phyloP scores from a whole-genome alignment of 305 asterid species.

The Nicotiana rustica region DNA sequence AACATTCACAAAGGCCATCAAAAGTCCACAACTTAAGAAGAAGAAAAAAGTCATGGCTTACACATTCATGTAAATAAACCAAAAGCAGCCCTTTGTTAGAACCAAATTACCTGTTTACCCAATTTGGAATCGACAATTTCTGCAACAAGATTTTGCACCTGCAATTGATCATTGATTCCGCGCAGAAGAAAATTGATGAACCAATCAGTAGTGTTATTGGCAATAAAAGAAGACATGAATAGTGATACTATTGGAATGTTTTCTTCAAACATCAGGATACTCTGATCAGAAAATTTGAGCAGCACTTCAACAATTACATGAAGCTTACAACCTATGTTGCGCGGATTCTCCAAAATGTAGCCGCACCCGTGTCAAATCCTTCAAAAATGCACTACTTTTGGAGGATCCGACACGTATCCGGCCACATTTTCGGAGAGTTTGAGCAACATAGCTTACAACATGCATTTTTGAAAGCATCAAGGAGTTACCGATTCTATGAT shows the following conservation, averaged over 20 bases:
- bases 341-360: no score
- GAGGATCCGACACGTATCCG: no score
- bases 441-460: not conserved
- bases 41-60: conserved; percentile 19
- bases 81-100: not conserved
- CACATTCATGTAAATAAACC: not conserved
- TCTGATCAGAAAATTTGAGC: conserved; percentile 21
- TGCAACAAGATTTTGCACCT: conserved; percentile 95
- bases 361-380: no score
- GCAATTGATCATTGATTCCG: conserved; percentile 35
- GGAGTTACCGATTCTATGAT: not conserved
- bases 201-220: conserved; percentile 28
- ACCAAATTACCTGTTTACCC: conserved; percentile 79
- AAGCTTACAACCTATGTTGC: not conserved
- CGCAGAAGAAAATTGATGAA: conserved; percentile 11
- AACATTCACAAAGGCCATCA: conserved; percentile 26
- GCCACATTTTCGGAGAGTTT: no score
- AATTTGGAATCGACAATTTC: conserved; percentile 89
- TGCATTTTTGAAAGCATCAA: conserved; percentile 19
- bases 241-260: not conserved
- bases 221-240: not conserved
- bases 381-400: no score
- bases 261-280: not conserved
- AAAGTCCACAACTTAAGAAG: not conserved
- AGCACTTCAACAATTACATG: not conserved